These are phyloP conservation scores for Mycena latifolia DNA, from an alignment of 768 basidiomycete species.

Conservation along the genomic window DNA sequence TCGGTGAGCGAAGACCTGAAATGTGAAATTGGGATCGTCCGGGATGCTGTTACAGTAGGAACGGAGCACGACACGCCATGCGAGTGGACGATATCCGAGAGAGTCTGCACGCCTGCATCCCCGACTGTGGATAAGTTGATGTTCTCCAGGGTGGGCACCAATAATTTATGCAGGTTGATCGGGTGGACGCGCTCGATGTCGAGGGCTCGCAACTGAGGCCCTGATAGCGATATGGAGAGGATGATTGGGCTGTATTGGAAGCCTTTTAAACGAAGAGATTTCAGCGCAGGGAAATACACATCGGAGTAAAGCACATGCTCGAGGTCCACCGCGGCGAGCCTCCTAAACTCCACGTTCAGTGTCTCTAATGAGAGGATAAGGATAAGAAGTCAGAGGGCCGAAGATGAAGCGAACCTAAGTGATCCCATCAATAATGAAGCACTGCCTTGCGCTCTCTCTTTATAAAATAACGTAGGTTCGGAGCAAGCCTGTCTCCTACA, in stretches of 20 bases:
- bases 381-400: no score
- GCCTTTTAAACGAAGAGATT: neutral
- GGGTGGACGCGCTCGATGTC: neutral
- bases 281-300: neutral
- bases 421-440: no score
- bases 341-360: neutral
- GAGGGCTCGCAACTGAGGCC: neutral
- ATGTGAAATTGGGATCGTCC: neutral
- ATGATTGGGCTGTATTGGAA: neutral
- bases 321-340: no score
- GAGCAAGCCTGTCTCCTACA: no score
- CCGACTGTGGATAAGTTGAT: neutral
- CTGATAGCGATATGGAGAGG: neutral
- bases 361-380: no score
- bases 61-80: constrained; percentile 1
- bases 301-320: neutral
- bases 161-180: neutral
- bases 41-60: no score
- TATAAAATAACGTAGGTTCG: no score
- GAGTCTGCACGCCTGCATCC: neutral
- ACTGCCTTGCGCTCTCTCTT: no score
- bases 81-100: constrained; percentile 11
- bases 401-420: no score
- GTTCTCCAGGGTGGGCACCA: constrained; percentile 6
- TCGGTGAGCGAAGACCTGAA: neutral